Evolutionary conservation across 768 basidiomycete species (phyloP).

Genomic region (Boletus barrowsii): DNA sequence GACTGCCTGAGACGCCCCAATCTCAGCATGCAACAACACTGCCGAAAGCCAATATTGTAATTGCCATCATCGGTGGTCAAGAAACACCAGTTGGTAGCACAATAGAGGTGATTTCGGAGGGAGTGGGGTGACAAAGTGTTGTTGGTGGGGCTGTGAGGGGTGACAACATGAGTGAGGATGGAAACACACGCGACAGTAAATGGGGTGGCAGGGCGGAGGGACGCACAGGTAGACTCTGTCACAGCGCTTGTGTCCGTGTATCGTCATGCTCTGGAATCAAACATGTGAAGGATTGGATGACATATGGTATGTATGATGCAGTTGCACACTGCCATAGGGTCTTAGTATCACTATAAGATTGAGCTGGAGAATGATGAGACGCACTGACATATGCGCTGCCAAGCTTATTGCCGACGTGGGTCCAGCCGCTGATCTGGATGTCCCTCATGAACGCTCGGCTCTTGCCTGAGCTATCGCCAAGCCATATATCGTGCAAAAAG

Average conservation of each 20-base stretch:
- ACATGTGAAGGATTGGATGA: no score
- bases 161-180: neutral
- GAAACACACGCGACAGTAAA: no score
- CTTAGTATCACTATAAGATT: neutral
- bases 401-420: slow-evolving; percentile 62
- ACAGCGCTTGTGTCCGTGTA: slow-evolving; percentile 64
- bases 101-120: slow-evolving; percentile 70
- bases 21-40: slow-evolving; percentile 66
- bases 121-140: slow-evolving; percentile 50
- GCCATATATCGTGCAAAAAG: slow-evolving; percentile 68
- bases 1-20: slow-evolving; percentile 60
- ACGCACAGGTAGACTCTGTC: slow-evolving; percentile 51
- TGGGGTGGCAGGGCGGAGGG: no score
- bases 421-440: slow-evolving; percentile 68
- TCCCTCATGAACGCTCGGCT: slow-evolving; percentile 58
- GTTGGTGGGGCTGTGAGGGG: slow-evolving; percentile 39
- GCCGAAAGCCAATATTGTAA: slow-evolving; percentile 66
- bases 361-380: slow-evolving; percentile 11
- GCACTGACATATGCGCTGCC: slow-evolving; percentile 66
- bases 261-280: slow-evolving; percentile 51
- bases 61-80: slow-evolving; percentile 56
- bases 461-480: slow-evolving; percentile 57
- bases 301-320: slow-evolving; percentile 57
- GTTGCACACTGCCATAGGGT: slow-evolving; percentile 51
- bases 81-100: slow-evolving; percentile 63